Evolutionary conservation across 768 basidiomycete species (phyloP), one percentile per base, ranked within the genome.

Genomic region (Suillus sp.): DNA sequence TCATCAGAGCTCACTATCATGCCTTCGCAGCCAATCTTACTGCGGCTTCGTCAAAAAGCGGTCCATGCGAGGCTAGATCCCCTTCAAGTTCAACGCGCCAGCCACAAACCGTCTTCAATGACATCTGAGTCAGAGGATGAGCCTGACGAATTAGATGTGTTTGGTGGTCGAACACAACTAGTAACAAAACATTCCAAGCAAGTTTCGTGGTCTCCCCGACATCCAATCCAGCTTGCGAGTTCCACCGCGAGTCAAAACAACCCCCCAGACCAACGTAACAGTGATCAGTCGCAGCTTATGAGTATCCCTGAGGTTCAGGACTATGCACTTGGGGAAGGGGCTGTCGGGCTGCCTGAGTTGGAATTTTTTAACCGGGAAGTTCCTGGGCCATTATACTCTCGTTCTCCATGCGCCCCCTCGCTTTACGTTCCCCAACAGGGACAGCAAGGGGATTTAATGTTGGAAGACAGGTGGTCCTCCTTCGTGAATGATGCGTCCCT

Each of bases 11-110:
- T 37, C 13, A 50, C 11, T 62, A 30, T 61, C 14, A 37, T 47
- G 27, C 27, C 42, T 56, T 7, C 38, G 32, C 62, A 85, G 84
- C 80, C 82, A 34, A 77, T 84, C 16, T 64, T 85, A 34, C 72
- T 82, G 61, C 71, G 71, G 18, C 79, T 85, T 78, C 76, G 78
- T 20, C 68, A 77, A 27, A 82, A 81, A 68, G 81, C 82, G 13
- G 68, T 69, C 59, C 68, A 77, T 43, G 77, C 76, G 30, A 70
- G 67, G 70, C 45, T 60, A 37, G 50, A 66, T 68, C 30, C 61
- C 50, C 53, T 55, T 16, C 32, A 34, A 34, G 8, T 34, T 34
- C 68, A 69, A 22, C 60, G 59, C 35, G 51, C 14, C 43, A 62
- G 60, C 38, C 59, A 68, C 11, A 67, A 73, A 16, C 65, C 70